Evolutionary conservation across 2,329 filamentous ascomycete species (phyloP), one percentile per base, ranked within the genome.

Genomic region (Apiospora aurea): DNA sequence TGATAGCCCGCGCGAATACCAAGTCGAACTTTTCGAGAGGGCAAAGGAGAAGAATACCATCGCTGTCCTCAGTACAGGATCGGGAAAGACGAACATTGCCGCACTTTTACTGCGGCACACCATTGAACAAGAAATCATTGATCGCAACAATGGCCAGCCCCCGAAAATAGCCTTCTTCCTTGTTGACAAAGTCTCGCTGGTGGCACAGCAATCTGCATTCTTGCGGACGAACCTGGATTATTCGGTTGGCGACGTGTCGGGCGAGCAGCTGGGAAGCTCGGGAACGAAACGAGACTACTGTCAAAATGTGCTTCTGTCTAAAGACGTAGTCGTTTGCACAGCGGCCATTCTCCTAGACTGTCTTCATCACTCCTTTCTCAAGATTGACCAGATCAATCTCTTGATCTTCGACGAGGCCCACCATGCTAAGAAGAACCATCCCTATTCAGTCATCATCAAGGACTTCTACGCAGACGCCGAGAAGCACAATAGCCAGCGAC

Each of bases 391-490:
- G 76, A 94, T 98, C 80, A 98, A 96, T 78, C 87, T 99, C 1
- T 85, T 99, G 49, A 91, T 98, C 73, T 97, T 99, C 75, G 96
- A 99, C 78, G 96, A 99, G 82, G 96, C 95, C 7, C 96, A 99
- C 78, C 96, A 98, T 78, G 91, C 96, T 0, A 99, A 99, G 82
- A 97, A 96, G 80, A 93, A 95, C 69, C 96, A 99, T 78, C 88
- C 94, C 0, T 99, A 97, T 79, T 94, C 96, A 26, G 88, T 90
- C 41, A 96, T 99, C 72, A 94, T 99, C 82, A 95, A 93, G 77
- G 93, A 97, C 72, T 95, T 94, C 76, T 98, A 98, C 78, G 77
- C 74, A 43, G 75, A 90, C 1, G 82, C 86, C 2, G 84, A 86
- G 43, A 76, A 80, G 1, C 82, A 85, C 0, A 74, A 80, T 0